Evolutionary conservation across 768 basidiomycete genomes (phyloP), one percentile per base, ranked within the genome.

Genomic region (Pisolithus albus): DNA sequence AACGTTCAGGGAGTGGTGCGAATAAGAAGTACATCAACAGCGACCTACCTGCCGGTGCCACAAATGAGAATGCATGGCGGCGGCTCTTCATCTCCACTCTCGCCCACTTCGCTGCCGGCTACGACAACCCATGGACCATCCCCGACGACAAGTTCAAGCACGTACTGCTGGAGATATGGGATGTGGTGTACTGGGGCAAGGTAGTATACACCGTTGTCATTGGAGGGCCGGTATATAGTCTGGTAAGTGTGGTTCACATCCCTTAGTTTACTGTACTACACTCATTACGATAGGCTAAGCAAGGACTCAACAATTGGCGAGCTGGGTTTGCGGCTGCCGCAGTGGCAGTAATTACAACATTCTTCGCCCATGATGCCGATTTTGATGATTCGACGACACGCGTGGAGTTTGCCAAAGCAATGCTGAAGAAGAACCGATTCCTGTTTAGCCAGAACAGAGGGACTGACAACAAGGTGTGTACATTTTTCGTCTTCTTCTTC

Each of bases 11-110:
- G n/a, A 54, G 49, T 30, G 26, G 47, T 11, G 47, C 24, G 7
- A n/a, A 53, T 45, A 54, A 54, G 1, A 54, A 54, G 24, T 54
- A 43, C 32, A 54, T 54, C 49, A 54, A 54, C 8, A 13, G 18
- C 11, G 39, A 54, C 45, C 53, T 54, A 24, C 53, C 46, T 10
- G 6, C 15, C 26, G 49, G 53, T 34, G 39, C 10, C 4, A 47
- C 26, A 5, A 30, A 37, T 40, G 40, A 50, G 37, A 54, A 54
- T 10, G 16, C 30, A 1, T 54, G 53, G 49, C 39, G 23, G 13
- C 18, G 24, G 16, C 30, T 54, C 39, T 54, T 45, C 34, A 45
- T 53, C n/a, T 53, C 47, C 6, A 43, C 47, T 6, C 46, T 53
- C 11, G 38, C 52, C 5, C 53, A 54, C 45, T 41, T 50, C 21